Evolutionary conservation across 768 basidiomycete species (phyloP).

Genomic region (Suillus cothurnatus): DNA sequence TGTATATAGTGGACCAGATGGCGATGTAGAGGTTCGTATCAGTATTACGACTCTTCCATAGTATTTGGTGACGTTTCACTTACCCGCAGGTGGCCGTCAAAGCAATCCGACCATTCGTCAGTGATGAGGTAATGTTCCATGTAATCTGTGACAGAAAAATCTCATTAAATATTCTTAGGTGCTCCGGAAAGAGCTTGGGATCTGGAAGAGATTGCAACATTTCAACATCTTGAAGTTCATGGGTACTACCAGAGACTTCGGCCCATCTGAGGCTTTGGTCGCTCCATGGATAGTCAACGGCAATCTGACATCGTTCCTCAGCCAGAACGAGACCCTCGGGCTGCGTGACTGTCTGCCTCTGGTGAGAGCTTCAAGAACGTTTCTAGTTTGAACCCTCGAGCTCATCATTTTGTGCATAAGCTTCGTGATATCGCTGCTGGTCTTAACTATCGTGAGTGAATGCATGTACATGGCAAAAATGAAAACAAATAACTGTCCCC

Average conservation of each 20-base stretch:
- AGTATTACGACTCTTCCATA: neutral
- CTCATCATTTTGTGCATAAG: neutral
- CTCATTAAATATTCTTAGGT: constrained; percentile 5
- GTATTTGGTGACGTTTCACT: neutral
- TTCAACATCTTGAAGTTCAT: constrained; percentile 20
- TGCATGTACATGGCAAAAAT: neutral
- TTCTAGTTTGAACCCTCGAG: neutral
- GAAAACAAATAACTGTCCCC: neutral
- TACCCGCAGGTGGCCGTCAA: constrained; percentile 1
- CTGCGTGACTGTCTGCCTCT: constrained; percentile 15
- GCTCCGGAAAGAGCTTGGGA: constrained; percentile 21
- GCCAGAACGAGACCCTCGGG: constrained; percentile 8
- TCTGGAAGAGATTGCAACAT: constrained; percentile 23
- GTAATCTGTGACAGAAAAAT: neutral
- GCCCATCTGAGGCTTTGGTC: constrained; percentile 22
- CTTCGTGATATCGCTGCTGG: neutral
- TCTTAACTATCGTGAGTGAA: constrained; percentile 2
- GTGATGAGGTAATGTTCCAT: neutral
- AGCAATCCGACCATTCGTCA: neutral
- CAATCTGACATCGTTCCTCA: constrained; percentile 16
- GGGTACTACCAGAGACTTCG: constrained; percentile 19
- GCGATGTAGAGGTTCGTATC: neutral
- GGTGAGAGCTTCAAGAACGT: constrained; percentile 10
- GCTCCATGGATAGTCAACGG: constrained; percentile 22
- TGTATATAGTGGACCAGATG: neutral